Base-by-base conservation (phyloP, 2,329 filamentous ascomycete species). In the Diplodia sapinea region DNA sequence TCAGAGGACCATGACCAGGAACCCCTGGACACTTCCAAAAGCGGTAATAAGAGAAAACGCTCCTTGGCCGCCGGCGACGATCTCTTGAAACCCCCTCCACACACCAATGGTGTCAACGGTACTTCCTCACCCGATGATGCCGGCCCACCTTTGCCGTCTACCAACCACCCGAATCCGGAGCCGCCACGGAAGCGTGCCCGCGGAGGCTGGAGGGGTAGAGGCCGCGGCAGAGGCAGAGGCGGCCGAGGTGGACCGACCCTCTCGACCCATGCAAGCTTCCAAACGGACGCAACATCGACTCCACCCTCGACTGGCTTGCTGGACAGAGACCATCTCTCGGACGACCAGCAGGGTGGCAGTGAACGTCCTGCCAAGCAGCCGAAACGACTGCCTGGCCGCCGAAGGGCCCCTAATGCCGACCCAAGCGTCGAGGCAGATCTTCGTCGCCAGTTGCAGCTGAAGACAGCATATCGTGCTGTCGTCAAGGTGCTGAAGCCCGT, bases 361-460 rank as follows among this genome's bases (percentile, higher is more conserved):
- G 73, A 76, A 70, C 77, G 78, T 49, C 74, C 76, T 71, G 31
- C 73, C 70, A 79, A 80, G 71, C 69, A 71, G 57, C 71, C 75
- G 66, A 78, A 75, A 71, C 76, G 76, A 51, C 71, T 80, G 65
- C 79, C 79, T 64, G 82, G 81, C 67, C 77, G 82, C 69, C 77
- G 82, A 55, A 77, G 82, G 73, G 82, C 82, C 69, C 80, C 80
- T 65, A 81, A 84, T 78, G 72, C 80, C 64, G 78, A 81, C 71
- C 73, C 78, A 51, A 78, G 79, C 65, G 75, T 84, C 57, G 82
- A 84, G 72, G 77, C 79, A 17, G 78, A 81, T 67, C 75, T 84
- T 70, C 79, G 82, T 63, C 87, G 90, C 66, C 87, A 89, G 74
- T 84, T 89, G 71, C 85, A 90, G 72, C 82, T 92, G 72, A 89